A percentile compares a stretch with the other conserved stretches of the same genome.
Conservation (phyloP, 2,329 filamentous ascomycete species). For the Phaeoacremonium minimum region DNA sequence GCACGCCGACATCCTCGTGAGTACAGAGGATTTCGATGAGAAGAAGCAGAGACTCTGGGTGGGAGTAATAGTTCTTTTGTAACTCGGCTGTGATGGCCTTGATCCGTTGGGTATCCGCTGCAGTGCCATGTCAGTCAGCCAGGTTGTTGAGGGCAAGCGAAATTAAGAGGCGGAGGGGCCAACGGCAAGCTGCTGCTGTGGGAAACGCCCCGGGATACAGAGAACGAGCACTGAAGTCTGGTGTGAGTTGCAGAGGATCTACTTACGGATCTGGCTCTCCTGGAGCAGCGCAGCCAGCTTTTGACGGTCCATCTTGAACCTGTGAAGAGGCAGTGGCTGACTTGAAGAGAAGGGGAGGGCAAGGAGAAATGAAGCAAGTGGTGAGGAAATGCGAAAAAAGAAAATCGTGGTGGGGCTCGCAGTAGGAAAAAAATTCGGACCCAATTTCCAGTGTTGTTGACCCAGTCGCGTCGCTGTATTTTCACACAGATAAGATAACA, state of each 20-base stretch:
- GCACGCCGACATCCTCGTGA: slow-evolving; percentile 66
- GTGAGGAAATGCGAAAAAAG: no score
- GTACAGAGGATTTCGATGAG: slow-evolving; percentile 86
- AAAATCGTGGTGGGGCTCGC: no score
- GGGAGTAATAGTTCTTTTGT: slow-evolving; percentile 89
- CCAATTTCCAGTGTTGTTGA: no score
- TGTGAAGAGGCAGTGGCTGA: neutral
- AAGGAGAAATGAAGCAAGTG: neutral
- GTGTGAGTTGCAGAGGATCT: slow-evolving; percentile 6
- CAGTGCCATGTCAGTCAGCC: slow-evolving; percentile 26
- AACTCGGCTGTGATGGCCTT: slow-evolving; percentile 87
- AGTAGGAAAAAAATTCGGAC: no score
- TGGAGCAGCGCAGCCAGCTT: slow-evolving; percentile 83
- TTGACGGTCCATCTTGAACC: slow-evolving; percentile 71
- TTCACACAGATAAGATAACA: no score
- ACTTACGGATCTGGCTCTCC: slow-evolving; percentile 82
- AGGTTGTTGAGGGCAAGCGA: no score
- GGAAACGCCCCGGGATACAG: slow-evolving; percentile 7
- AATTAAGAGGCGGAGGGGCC: slow-evolving; percentile 3
- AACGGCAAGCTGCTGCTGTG: no score
- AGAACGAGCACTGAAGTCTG: neutral
- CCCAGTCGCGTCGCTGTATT: no score
- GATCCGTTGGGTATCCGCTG: slow-evolving; percentile 84
- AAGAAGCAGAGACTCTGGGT: slow-evolving; percentile 77
- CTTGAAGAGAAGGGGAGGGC: neutral